Base-by-base conservation (phyloP, 1,139 yeast species). In the Kurtzmaniella natalensis region DNA sequence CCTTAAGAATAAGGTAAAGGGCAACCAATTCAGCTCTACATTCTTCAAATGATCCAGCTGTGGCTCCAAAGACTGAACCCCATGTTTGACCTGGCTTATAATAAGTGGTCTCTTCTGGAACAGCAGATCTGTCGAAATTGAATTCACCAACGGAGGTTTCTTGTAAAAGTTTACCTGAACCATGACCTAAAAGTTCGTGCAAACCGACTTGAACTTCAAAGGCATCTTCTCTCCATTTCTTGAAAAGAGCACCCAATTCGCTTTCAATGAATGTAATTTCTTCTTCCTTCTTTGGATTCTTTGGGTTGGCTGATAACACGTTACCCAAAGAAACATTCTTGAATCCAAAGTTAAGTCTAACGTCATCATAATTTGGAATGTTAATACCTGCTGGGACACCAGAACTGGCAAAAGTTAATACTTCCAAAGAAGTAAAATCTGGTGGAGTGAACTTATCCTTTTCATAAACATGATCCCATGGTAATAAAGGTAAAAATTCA, bases 361-460 rank as follows among this genome's bases (percentile, higher is more conserved):
- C 88, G 49, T 85, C 94, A 55, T 86, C 95, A 57, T 87, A 87
- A 59, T 87, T 87, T 39, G 96, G 96, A 46, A 87, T 83, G 53
- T 87, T 87, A 55, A 87, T 87, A 37, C 96, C 96, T 0, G 95
- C 94, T 16, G 96, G 96, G 39, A 84, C 76, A 35, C 95, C 95
- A 23, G 89, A 77, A 3, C 94, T 92, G 1, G 95, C 86, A 68
- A 86, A 86, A 0, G 95, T 83, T 52, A 87, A 66, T 3, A 87
- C 95, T 59, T 87, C 96, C 49, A 87, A 69, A 1, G 94, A 84
- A 2, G 95, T 84, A 57, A 87, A 87, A 57, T 87, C 95, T 21
- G 96, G 96, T 21, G 95, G 92, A 31, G 86, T 81, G 57, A 87
- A 87, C n/a, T 56, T 71, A 50, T 84, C 94, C 59, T 87, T 87